Evolutionary conservation across 768 basidiomycete species (phyloP).

Genomic region (Cubamyces lactineus): DNA sequence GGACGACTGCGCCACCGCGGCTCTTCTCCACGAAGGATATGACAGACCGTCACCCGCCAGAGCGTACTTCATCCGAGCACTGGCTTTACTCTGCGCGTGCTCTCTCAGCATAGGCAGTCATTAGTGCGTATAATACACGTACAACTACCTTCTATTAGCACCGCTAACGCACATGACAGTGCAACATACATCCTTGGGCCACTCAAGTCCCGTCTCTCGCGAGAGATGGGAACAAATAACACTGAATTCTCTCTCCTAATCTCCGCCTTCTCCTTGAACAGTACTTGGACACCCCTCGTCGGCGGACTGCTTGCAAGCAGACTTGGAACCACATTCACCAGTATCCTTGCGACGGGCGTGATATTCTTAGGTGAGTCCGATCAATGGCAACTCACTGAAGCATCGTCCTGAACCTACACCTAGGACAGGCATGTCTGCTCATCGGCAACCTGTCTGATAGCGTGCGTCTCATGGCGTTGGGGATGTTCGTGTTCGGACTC

Average conservation of each 20-base stretch:
- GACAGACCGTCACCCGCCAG: conserved; percentile 23
- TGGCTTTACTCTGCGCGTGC: conserved; percentile 74
- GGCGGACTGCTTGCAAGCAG: conserved; percentile 72
- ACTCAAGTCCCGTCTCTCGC: conserved; percentile 67
- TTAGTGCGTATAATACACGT: conserved; percentile 50
- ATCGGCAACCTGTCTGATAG: conserved; percentile 61
- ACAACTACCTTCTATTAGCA: background rate
- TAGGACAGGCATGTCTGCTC: conserved; percentile 70
- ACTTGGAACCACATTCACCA: conserved; percentile 71
- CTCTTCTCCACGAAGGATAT: background rate
- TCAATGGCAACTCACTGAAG: background rate
- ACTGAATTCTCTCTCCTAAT: conserved; percentile 79
- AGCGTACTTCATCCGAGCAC: conserved; percentile 52
- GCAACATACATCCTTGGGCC: conserved; percentile 78
- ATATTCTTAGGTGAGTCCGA: conserved; percentile 58
- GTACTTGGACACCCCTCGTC: conserved; percentile 76
- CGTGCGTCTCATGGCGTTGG: conserved; percentile 72
- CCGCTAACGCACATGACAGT: conserved; percentile 38
- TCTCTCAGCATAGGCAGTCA: conserved; percentile 77
- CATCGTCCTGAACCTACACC: conserved; percentile 18
- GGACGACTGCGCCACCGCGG: background rate
- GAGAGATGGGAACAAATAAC: conserved; percentile 76
- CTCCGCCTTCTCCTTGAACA: conserved; percentile 76
- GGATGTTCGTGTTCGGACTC: conserved; percentile 79
- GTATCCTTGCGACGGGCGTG: conserved; percentile 75